A percentile compares a stretch with the other conserved stretches of the same genome.
Evolutionary conservation across 768 basidiomycete species (phyloP).

Genomic region (Mycena kentingensis): DNA sequence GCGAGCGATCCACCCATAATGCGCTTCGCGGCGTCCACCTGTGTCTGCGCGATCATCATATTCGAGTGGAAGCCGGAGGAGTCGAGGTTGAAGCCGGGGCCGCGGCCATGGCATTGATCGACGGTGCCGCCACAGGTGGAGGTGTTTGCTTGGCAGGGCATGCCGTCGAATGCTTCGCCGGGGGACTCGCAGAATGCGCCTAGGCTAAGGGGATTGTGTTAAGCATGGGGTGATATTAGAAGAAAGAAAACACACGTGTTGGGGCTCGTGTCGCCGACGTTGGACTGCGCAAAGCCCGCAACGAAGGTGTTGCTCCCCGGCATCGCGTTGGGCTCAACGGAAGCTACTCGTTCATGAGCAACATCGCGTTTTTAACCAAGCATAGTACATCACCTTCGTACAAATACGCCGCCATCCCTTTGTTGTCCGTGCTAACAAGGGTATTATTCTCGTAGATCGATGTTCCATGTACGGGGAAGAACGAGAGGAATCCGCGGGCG

Average conservation of each 20-base stretch:
- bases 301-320: conserved; percentile 73
- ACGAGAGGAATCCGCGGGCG: conserved; percentile 65
- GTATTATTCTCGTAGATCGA: conserved; percentile 84
- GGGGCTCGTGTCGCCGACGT: conserved; percentile 78
- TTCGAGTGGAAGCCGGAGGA: conserved; percentile 75
- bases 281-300: conserved; percentile 79
- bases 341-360: conserved; percentile 40
- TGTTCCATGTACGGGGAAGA: conserved; percentile 80
- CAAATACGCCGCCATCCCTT: conserved; percentile 83
- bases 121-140: conserved; percentile 76
- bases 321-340: conserved; percentile 60
- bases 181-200: conserved; percentile 81
- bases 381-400: conserved; percentile 57
- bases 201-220: conserved; percentile 37
- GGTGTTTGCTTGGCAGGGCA: conserved; percentile 65
- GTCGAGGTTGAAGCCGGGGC: conserved; percentile 66
- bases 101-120: conserved; percentile 72
- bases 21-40: conserved; percentile 67
- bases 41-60: conserved; percentile 65
- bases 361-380: neutral
- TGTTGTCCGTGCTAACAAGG: conserved; percentile 77
- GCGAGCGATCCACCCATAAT: conserved; percentile 57
- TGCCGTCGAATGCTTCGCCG: conserved; percentile 66
- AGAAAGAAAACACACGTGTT: conserved; percentile 60
- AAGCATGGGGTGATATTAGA: conserved; percentile 7